Conservation (phyloP, 2,329 filamentous ascomycete species). For the Akanthomyces muscarius region DNA sequence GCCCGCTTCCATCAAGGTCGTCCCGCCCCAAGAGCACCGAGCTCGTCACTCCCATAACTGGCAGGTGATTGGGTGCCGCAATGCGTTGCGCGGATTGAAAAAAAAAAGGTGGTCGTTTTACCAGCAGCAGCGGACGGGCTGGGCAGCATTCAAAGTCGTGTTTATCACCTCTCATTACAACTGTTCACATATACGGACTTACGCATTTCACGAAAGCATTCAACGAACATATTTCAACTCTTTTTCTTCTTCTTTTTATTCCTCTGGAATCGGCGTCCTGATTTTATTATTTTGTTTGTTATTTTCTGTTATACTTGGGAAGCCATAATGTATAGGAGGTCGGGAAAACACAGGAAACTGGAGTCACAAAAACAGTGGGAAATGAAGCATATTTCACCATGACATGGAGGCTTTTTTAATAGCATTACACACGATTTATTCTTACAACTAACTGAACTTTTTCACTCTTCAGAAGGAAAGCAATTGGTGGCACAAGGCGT, state of each 20-base stretch:
- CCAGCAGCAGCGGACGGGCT: constrained; percentile 1
- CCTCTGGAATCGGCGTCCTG: constrained; percentile 1
- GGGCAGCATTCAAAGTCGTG: neutral
- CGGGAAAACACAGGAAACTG: constrained; percentile 5
- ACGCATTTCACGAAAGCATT: constrained; percentile 16
- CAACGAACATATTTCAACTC: constrained; percentile 6
- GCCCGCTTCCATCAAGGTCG: constrained; percentile 56
- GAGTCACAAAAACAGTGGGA: constrained; percentile 13
- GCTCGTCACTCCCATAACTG: constrained; percentile 57
- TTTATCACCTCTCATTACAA: neutral
- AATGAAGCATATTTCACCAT: constrained; percentile 5
- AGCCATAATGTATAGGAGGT: neutral
- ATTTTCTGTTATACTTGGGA: neutral
- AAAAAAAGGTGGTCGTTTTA: constrained; percentile 1
- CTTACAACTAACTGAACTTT: neutral
- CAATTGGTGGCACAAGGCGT: neutral
- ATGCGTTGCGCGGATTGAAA: neutral
- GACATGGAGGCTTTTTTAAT: constrained; percentile 10
- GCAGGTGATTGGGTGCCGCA: constrained; percentile 36
- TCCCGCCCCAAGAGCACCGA: constrained; percentile 60
- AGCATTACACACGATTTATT: neutral
- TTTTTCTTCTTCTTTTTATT: neutral
- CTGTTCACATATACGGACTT: neutral
- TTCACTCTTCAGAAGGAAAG: neutral
- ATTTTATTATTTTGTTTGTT: neutral